Evolutionary conservation across 768 basidiomycete species (phyloP).

Genomic region (Pleurotus eryngii): DNA sequence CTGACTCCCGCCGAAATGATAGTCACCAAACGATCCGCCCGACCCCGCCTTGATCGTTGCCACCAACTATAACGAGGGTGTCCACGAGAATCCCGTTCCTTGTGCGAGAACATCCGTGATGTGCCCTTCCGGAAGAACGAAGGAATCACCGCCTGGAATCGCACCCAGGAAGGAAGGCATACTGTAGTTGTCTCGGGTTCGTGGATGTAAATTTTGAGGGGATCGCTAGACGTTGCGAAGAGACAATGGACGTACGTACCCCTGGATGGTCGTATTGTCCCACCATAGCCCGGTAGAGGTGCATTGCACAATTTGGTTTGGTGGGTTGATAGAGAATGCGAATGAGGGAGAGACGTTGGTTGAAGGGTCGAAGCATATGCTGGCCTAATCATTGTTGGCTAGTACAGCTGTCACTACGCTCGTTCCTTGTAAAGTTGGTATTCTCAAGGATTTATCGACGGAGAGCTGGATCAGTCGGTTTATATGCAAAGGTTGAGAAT

Average conservation of each 20-base stretch:
- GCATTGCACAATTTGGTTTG: conserved; percentile 67
- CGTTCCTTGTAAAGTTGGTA: conserved; percentile 59
- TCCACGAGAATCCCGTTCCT: conserved; percentile 72
- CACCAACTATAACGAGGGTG: conserved; percentile 59
- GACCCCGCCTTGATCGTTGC: conserved; percentile 67
- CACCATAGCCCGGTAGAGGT: conserved; percentile 62
- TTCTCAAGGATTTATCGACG: too few species aligned
- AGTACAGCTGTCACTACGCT: conserved; percentile 60
- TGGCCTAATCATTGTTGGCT: conserved; percentile 41
- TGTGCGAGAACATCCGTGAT: conserved; percentile 39
- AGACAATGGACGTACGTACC: conserved; percentile 34
- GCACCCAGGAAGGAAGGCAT: conserved; percentile 61
- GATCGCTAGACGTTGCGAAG: background rate
- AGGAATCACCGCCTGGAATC: conserved; percentile 79
- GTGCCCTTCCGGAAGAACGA: conserved; percentile 50
- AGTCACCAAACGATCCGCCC: conserved; percentile 58
- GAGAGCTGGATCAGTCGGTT: too few species aligned
- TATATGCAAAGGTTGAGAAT: too few species aligned
- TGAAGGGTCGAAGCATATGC: conserved; percentile 51
- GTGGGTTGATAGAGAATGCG: conserved; percentile 59
- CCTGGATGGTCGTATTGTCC: conserved; percentile 47
- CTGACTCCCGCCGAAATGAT: conserved; percentile 51
- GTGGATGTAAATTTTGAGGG: background rate
- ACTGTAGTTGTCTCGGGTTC: conserved; percentile 25
- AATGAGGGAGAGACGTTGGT: conserved; percentile 49